Evolutionary conservation across 1,284 basidiomycete species (phyloP).

Genomic region (Naganishia albida): DNA sequence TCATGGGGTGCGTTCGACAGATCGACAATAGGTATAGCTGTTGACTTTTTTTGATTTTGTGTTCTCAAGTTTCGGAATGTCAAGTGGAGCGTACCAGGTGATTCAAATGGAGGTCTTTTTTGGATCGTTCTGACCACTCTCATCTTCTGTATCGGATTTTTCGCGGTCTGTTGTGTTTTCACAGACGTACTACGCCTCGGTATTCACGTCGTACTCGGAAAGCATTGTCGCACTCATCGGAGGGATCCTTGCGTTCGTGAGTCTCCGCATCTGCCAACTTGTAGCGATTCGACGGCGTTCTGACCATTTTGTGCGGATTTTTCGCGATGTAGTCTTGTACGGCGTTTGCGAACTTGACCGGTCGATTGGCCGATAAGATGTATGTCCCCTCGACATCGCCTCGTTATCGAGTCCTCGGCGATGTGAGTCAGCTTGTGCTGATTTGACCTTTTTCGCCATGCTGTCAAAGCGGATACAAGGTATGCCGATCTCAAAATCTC

Average conservation of each 20-base stretch:
- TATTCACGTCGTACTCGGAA: slow-evolving; percentile 22
- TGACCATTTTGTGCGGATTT: background rate
- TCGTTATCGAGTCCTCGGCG: background rate
- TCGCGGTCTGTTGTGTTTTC: background rate
- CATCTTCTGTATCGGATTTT: background rate
- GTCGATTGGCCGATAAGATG: slow-evolving; percentile 32
- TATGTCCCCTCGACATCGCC: slow-evolving; percentile 9
- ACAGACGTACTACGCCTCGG: slow-evolving; percentile 28
- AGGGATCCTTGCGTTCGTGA: slow-evolving; percentile 30
- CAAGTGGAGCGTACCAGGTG: slow-evolving; percentile 25
- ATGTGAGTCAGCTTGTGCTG: background rate
- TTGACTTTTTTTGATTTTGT: too few species aligned
- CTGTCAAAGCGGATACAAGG: slow-evolving; percentile 32
- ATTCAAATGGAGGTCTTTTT: background rate
- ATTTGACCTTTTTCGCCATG: background rate
- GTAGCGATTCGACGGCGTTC: background rate
- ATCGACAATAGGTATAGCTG: too few species aligned
- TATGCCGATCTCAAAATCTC: background rate
- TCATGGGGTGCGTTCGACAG: slow-evolving; percentile 35
- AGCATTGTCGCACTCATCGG: slow-evolving; percentile 32
- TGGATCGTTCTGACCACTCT: background rate
- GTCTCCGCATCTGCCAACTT: background rate
- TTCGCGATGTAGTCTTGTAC: slow-evolving; percentile 26
- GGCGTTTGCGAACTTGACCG: slow-evolving; percentile 30
- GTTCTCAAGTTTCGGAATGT: slow-evolving; percentile 34